phyloP scores from a whole-genome alignment of 768 basidiomycete species.

The Tylopilus intermedius region DNA sequence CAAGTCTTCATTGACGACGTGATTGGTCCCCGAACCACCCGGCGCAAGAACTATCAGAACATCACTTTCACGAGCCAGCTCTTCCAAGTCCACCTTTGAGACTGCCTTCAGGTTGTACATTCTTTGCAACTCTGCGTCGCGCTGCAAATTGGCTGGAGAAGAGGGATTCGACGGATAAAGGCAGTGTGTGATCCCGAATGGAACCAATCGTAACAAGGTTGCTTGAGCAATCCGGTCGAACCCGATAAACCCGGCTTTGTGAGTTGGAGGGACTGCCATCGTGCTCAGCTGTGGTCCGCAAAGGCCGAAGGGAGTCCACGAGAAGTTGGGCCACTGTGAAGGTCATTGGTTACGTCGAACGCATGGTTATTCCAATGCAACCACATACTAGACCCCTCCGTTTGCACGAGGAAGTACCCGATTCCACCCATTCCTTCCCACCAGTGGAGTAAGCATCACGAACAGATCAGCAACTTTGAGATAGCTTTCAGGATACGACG shows the following conservation, averaged over 20 bases:
- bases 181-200: constrained; percentile 75
- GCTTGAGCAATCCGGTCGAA: constrained; percentile 89
- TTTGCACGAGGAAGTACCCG: constrained; percentile 59
- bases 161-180: constrained; percentile 62
- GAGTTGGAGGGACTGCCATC: constrained; percentile 40
- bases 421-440: constrained; percentile 71
- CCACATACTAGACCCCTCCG: constrained; percentile 49
- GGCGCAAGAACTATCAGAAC: constrained; percentile 83
- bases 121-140: constrained; percentile 37
- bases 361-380: neutral
- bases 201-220: constrained; percentile 69
- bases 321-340: constrained; percentile 68
- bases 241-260: constrained; percentile 86
- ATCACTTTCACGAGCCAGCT: constrained; percentile 76
- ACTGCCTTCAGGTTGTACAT: constrained; percentile 37
- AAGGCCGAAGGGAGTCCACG: constrained; percentile 80
- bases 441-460: constrained; percentile 92
- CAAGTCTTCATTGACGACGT: constrained; percentile 69
- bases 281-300: constrained; percentile 80
- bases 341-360: neutral
- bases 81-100: constrained; percentile 54
- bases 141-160: constrained; percentile 38
- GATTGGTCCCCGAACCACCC: constrained; percentile 63
- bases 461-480: constrained; percentile 78
- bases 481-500: neutral